phyloP scores from a whole-genome alignment of 768 basidiomycete species.

The Amanita inopinata region DNA sequence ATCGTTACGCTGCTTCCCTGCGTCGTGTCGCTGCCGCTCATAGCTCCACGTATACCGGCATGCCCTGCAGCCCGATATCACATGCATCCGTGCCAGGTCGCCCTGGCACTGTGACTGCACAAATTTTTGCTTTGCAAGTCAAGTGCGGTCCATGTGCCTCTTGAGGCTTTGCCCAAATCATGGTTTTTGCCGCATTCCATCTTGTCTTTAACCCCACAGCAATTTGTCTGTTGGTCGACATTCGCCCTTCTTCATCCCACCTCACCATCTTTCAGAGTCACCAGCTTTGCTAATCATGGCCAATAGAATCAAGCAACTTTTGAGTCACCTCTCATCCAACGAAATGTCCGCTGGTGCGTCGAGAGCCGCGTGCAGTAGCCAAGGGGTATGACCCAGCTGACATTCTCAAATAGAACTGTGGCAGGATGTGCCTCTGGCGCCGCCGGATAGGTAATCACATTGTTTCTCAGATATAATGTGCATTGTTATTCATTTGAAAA shows the following conservation, averaged over 20 bases:
- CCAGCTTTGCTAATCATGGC: conserved; percentile 30
- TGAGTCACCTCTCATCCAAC: conserved; percentile 37
- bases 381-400: conserved; percentile 9
- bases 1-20: no score
- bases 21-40: no score
- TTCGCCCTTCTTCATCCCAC: not conserved
- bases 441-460: conserved; percentile 74
- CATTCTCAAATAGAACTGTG: conserved; percentile 46
- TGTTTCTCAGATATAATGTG: not conserved
- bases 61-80: no score
- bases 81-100: no score
- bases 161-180: no score
- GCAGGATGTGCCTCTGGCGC: conserved; percentile 71
- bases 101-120: no score
- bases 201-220: not conserved
- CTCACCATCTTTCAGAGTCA: conserved; percentile 3
- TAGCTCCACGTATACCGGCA: no score
- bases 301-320: conserved; percentile 50
- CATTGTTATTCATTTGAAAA: conserved; percentile 1
- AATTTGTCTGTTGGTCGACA: not conserved
- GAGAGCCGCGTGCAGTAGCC: conserved; percentile 1
- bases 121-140: no score
- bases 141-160: no score
- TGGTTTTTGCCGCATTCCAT: no score
- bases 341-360: conserved; percentile 51